Percentiles rank a stretch among this genome's conserved stretches.
These are phyloP conservation scores for Cutaneotrichosporon arboriforme DNA, from an alignment of 1,284 basidiomycete genomes.

Conservation along the genomic window DNA sequence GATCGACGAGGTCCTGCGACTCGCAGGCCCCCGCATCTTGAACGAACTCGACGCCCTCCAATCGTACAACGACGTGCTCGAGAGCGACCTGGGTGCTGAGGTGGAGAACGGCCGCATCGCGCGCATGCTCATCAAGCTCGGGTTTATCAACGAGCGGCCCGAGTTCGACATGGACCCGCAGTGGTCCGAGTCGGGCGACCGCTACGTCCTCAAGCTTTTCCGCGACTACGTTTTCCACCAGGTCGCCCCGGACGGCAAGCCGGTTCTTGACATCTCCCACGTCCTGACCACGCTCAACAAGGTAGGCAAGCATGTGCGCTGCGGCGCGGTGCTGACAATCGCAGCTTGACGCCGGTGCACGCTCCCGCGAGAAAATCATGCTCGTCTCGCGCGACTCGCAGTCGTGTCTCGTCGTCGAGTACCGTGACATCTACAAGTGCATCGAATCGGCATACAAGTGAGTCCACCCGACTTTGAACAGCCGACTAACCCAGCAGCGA, in stretches of 20 bases:
- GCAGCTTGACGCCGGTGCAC: slow-evolving; percentile 19
- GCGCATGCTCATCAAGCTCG: slow-evolving; percentile 85
- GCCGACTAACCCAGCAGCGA: slow-evolving; percentile 5
- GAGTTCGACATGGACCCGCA: slow-evolving; percentile 94
- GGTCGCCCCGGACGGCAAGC: slow-evolving; percentile 82
- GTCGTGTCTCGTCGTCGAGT: slow-evolving; percentile 91
- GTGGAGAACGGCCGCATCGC: slow-evolving; percentile 97
- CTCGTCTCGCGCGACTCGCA: slow-evolving; percentile 77
- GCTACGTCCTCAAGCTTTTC: slow-evolving; percentile 97
- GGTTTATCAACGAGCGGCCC: slow-evolving; percentile 96
- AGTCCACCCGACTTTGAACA: slow-evolving; percentile 20
- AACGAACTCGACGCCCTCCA: slow-evolving; percentile 79
- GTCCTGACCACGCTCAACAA: slow-evolving; percentile 89
- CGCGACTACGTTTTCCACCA: slow-evolving; percentile 98
- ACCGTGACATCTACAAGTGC: slow-evolving; percentile 83
- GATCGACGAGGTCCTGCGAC: slow-evolving; percentile 72
- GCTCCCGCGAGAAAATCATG: slow-evolving; percentile 90
- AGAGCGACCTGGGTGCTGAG: slow-evolving; percentile 78
- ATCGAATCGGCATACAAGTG: slow-evolving; percentile 70
- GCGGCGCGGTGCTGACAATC: not conserved
- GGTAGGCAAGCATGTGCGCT: slow-evolving; percentile 48
- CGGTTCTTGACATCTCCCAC: slow-evolving; percentile 83
- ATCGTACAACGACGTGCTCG: slow-evolving; percentile 74
- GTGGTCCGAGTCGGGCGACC: slow-evolving; percentile 97
- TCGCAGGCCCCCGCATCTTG: slow-evolving; percentile 67